phyloP scores from a whole-genome alignment of 192 early-diverging fungal species.

The Spizellomyces sp. region DNA sequence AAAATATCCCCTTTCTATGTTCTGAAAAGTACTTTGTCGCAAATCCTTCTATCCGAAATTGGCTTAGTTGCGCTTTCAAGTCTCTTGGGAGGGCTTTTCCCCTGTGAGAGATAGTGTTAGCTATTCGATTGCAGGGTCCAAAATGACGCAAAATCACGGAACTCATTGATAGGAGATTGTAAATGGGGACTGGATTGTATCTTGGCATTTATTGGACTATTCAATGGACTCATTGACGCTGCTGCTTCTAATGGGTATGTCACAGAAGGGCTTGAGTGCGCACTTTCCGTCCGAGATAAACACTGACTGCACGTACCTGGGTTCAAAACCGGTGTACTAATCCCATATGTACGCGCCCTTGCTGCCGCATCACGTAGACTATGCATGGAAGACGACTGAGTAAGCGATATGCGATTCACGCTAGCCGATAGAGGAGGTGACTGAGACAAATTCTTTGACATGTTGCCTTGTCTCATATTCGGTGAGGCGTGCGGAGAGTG shows the following conservation, averaged over 20 bases:
- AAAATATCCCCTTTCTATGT: conserved; percentile 84
- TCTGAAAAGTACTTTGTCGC: conserved; percentile 90
- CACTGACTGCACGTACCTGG: conserved; percentile 35
- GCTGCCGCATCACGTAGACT: conserved; percentile 11
- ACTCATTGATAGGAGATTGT: conserved; percentile 5
- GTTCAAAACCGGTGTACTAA: conserved; percentile 50
- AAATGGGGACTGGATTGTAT: conserved; percentile 4
- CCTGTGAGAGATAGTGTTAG: neutral
- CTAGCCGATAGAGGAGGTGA: neutral
- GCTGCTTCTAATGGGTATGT: conserved; percentile 56
- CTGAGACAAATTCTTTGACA: neutral
- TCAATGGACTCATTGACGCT: conserved; percentile 55
- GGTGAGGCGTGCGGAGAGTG: neutral
- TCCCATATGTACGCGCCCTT: conserved; percentile 25
- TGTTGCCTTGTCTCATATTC: neutral
- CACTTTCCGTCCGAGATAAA: neutral
- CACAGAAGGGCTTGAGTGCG: neutral
- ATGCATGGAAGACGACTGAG: conserved; percentile 1
- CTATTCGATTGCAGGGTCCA: neutral
- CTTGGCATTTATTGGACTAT: neutral
- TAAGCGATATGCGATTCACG: conserved; percentile 16
- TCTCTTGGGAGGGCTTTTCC: conserved; percentile 30
- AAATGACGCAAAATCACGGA: neutral
- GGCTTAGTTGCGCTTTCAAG: conserved; percentile 68
- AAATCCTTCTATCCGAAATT: conserved; percentile 85